phyloP scores from a whole-genome alignment of 106 monocot species.

The Iris macrosiphon region DNA sequence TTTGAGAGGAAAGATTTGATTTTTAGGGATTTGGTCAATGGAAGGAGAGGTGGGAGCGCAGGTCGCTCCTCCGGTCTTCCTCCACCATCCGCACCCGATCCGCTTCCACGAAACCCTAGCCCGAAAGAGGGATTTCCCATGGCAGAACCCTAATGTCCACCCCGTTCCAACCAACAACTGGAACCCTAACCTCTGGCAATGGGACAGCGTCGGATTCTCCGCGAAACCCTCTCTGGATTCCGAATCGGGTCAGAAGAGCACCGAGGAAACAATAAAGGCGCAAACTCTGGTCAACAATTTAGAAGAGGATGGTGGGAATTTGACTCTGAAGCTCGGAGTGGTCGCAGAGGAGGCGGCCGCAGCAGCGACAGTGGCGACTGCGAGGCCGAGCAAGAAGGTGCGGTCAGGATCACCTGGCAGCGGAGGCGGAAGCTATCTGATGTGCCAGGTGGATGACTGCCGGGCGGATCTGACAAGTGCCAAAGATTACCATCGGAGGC shows the following conservation, averaged over 20 bases:
- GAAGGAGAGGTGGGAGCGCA: conserved; percentile 49
- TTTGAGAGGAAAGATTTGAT: background rate
- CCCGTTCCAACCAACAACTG: conserved; percentile 13
- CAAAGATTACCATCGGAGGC: conserved; percentile 94
- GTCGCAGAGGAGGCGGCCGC: background rate
- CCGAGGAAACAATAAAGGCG: background rate
- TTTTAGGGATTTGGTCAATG: conserved; percentile 9
- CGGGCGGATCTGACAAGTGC: conserved; percentile 61
- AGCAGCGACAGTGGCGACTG: conserved; percentile 6
- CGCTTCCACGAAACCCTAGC: conserved; percentile 24
- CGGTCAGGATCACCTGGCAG: conserved; percentile 47
- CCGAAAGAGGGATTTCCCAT: conserved; percentile 40
- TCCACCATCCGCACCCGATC: conserved; percentile 23
- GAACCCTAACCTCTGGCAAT: conserved; percentile 48
- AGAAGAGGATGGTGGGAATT: conserved; percentile 16
- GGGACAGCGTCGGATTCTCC: conserved; percentile 35
- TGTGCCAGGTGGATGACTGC: conserved; percentile 97
- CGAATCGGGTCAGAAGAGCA: conserved; percentile 5
- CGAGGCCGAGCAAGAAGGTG: conserved; percentile 39
- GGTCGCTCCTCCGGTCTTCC: conserved; percentile 39
- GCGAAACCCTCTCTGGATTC: conserved; percentile 24
- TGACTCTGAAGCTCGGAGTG: conserved; percentile 27
- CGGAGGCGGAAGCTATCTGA: conserved; percentile 44
- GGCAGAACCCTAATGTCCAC: conserved; percentile 14
- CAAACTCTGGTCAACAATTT: background rate